A percentile compares a stretch with the other conserved stretches of the same genome.
These are phyloP conservation scores for Cucurbita ficifolia DNA, from an alignment of 306 rosid genomes.

Conservation along the genomic window DNA sequence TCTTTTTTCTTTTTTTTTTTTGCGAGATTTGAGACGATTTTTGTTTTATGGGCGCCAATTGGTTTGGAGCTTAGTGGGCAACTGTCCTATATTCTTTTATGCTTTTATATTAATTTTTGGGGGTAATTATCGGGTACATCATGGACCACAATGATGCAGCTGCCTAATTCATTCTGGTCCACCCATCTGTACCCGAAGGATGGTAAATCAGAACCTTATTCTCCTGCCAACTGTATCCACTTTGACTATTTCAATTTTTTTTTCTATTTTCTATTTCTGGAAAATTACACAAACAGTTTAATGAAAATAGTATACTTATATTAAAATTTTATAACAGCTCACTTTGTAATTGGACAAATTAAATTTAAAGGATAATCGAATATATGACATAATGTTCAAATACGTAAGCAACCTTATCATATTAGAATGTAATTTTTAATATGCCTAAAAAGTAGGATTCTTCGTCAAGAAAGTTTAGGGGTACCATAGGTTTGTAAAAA, in stretches of 20 bases:
- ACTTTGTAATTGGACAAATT: neutral
- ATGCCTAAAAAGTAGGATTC: neutral
- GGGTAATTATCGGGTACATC: neutral
- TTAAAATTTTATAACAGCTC: neutral
- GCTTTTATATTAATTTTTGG: neutral
- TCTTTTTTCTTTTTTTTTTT: neutral
- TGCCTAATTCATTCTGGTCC: no score
- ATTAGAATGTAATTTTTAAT: neutral
- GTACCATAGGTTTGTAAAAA: neutral
- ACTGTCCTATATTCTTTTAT: neutral
- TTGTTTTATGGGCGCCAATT: conserved; percentile 1
- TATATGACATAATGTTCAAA: neutral
- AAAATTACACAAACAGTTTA: no score
- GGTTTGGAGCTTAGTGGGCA: neutral
- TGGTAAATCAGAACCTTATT: no score
- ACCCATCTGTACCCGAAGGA: no score
- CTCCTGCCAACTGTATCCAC: no score
- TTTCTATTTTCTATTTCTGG: no score
- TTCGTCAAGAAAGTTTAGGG: neutral
- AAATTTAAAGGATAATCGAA: neutral
- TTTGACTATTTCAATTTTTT: no score
- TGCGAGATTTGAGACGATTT: neutral
- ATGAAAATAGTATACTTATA: no score
- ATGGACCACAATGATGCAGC: neutral
- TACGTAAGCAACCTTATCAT: conserved; percentile 1